Conservation (phyloP, 305 asterid species). For the Petunia hybrid region DNA sequence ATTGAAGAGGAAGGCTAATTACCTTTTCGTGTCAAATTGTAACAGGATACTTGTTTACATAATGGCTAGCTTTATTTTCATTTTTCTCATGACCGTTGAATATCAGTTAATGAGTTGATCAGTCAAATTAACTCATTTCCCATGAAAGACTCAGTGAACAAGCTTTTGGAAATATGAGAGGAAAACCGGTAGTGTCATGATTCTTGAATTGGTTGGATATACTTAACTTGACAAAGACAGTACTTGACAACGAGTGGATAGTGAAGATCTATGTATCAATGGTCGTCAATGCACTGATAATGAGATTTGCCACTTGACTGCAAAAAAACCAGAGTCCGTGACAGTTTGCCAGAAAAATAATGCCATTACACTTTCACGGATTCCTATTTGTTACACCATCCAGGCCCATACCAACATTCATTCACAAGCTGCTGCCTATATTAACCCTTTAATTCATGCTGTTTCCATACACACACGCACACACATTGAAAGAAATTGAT, state of each 20-base stretch:
- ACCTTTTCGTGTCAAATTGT: neutral
- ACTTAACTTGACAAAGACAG: neutral
- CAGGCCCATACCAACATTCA: neutral
- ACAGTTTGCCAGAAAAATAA: slow-evolving; percentile 39
- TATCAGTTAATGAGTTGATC: neutral
- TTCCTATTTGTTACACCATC: neutral
- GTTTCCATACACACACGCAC: neutral
- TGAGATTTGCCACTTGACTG: slow-evolving; percentile 18
- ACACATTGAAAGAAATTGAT: neutral
- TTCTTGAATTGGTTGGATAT: neutral
- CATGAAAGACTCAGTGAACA: neutral
- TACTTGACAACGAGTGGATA: neutral
- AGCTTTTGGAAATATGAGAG: too few species aligned
- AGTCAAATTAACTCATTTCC: neutral
- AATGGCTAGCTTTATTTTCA: neutral
- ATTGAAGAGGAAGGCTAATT: neutral
- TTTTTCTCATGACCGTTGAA: neutral
- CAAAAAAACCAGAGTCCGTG: slow-evolving; percentile 48
- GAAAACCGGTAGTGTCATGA: neutral
- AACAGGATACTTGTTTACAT: neutral
- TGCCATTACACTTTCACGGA: slow-evolving; percentile 46
- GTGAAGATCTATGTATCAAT: neutral
- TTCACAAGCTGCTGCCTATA: slow-evolving; percentile 5
- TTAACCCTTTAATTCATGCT: slow-evolving; percentile 27
- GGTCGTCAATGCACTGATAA: neutral